phyloP scores from a whole-genome alignment of 192 early-diverging fungal species.

The Backusella macrospora region DNA sequence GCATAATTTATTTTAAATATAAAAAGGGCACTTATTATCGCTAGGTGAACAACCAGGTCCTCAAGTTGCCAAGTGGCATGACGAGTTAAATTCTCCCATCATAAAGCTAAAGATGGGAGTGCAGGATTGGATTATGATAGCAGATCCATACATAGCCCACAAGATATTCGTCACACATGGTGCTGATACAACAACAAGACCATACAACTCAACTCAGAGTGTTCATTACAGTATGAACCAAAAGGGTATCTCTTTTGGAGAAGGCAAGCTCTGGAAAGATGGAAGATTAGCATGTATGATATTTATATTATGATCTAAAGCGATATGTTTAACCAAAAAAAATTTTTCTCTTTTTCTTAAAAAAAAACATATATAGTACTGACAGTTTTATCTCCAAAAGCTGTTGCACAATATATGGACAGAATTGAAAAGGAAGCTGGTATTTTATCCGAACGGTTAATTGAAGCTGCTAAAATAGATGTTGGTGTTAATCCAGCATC shows the following conservation, averaged over 20 bases:
- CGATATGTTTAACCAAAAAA: not conserved
- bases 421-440: not conserved
- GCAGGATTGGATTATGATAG: slow-evolving; percentile 18
- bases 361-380: not conserved
- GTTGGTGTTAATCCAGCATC: not conserved
- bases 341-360: not conserved
- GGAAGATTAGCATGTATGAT: not conserved
- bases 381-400: slow-evolving; percentile 9
- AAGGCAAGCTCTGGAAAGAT: not conserved
- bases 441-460: not conserved
- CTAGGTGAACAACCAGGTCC: not conserved
- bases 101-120: slow-evolving; percentile 13
- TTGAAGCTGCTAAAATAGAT: not conserved
- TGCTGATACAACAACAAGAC: not conserved
- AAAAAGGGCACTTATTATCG: slow-evolving; percentile 2
- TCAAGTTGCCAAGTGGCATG: not conserved
- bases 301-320: not conserved
- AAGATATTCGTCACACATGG: slow-evolving; percentile 18
- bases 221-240: not conserved
- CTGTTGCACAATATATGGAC: not conserved
- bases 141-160: slow-evolving; percentile 15
- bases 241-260: not conserved
- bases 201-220: not conserved
- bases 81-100: not conserved
- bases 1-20: not conserved